Conservation (phyloP, 2,329 filamentous ascomycete genomes). For the Sporothrix humicola region DNA sequence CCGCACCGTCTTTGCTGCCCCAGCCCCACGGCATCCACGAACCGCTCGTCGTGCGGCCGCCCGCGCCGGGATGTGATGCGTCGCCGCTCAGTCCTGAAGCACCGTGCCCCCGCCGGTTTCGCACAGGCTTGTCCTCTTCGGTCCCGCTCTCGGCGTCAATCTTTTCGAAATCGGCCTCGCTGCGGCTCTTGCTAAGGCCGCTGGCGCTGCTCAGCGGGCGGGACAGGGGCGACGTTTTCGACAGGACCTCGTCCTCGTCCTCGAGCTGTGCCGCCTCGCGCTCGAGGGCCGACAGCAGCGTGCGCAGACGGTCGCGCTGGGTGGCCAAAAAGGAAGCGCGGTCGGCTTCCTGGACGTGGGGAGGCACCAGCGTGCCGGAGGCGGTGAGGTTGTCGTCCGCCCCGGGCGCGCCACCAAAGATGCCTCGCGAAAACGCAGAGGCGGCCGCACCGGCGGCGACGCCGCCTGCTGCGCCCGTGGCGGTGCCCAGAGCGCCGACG, state of each 20-base stretch:
- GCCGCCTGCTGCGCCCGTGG: conserved; percentile 36
- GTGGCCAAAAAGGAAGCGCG: conserved; percentile 78
- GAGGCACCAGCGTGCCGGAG: conserved; percentile 71
- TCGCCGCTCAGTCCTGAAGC: not conserved
- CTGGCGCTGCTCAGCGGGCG: conserved; percentile 61
- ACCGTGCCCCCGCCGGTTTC: conserved; percentile 38
- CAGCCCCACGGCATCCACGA: conserved; percentile 60
- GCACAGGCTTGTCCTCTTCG: conserved; percentile 53
- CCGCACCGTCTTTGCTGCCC: conserved; percentile 49
- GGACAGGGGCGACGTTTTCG: conserved; percentile 30
- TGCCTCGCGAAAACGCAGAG: conserved; percentile 40
- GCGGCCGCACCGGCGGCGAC: conserved; percentile 44
- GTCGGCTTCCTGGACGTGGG: conserved; percentile 66
- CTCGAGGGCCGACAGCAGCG: conserved; percentile 78
- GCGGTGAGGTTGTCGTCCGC: conserved; percentile 37
- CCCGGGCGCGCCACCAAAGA: conserved; percentile 35
- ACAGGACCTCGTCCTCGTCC: conserved; percentile 26
- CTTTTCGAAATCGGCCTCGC: conserved; percentile 88
- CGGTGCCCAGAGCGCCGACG: conserved; percentile 64
- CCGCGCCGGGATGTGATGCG: conserved; percentile 22
- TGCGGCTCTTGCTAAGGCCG: conserved; percentile 77
- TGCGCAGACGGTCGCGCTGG: conserved; percentile 77
- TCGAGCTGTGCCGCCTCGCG: conserved; percentile 71
- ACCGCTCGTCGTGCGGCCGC: conserved; percentile 40
- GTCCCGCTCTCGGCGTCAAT: conserved; percentile 73